Evolutionary conservation across 306 rosid species (phyloP).

Genomic region (Lathyrus sativus): DNA sequence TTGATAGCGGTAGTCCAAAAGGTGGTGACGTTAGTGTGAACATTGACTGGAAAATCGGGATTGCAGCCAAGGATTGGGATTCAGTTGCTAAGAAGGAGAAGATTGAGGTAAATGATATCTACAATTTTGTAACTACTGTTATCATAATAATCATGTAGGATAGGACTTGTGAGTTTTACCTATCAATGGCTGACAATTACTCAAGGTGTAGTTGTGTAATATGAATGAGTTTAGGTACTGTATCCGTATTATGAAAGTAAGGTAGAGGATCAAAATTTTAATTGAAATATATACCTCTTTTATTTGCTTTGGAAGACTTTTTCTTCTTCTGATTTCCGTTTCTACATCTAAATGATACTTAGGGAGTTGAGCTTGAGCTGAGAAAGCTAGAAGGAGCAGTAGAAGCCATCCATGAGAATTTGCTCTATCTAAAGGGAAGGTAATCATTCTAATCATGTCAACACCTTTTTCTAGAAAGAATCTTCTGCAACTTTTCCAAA

Average conservation of each 20-base stretch:
- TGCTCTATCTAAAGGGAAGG: constrained; percentile 79
- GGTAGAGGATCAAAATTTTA: constrained; percentile 18
- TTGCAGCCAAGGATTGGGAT: constrained; percentile 98
- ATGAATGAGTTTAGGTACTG: not conserved
- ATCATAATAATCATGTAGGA: not conserved
- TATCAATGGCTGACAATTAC: constrained; percentile 9
- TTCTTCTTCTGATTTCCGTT: constrained; percentile 11
- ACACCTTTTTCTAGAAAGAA: not conserved
- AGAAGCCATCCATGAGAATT: constrained; percentile 84
- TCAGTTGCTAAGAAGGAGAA: constrained; percentile 93
- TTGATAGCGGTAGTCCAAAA: constrained; percentile 47
- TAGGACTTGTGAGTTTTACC: constrained; percentile 17
- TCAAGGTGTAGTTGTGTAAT: not conserved
- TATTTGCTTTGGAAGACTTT: constrained; percentile 9
- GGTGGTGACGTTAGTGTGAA: constrained; percentile 57
- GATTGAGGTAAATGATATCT: constrained; percentile 64
- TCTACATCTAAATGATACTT: constrained; percentile 26
- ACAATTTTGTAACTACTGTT: constrained; percentile 14
- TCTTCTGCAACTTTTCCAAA: not conserved
- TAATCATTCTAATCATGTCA: constrained; percentile 35
- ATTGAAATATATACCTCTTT: constrained; percentile 3
- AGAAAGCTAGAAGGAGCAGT: constrained; percentile 90
- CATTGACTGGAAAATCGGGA: constrained; percentile 94
- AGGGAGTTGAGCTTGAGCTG: constrained; percentile 95
- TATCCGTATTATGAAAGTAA: not conserved